Percentiles rank a stretch among this genome's conserved stretches.
phyloP scores from a whole-genome alignment of 768 basidiomycete species.

The Mycena filopes region DNA sequence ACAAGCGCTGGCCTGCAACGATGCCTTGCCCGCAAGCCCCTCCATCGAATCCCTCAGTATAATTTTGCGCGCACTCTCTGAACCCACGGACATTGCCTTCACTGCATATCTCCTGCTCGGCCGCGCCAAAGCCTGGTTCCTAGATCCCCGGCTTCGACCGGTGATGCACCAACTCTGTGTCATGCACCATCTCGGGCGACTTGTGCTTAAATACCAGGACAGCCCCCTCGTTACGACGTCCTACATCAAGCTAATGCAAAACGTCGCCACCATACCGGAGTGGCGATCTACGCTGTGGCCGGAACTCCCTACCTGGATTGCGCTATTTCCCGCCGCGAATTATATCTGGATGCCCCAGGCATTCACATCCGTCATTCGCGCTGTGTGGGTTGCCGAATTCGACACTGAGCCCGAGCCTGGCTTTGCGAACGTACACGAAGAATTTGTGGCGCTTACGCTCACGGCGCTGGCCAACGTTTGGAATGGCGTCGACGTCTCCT shows the following conservation, averaged over 20 bases:
- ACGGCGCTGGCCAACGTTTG: too few species aligned
- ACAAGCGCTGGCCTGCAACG: background rate
- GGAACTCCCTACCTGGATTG: background rate
- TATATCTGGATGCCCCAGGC: background rate
- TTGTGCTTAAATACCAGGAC: background rate
- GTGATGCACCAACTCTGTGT: background rate
- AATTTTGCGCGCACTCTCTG: background rate
- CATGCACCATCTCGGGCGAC: background rate
- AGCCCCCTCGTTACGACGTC: too few species aligned
- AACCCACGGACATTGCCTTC: too few species aligned
- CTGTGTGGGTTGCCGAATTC: background rate
- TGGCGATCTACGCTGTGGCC: background rate
- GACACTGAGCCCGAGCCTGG: too few species aligned
- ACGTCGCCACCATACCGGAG: background rate
- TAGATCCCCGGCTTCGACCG: background rate
- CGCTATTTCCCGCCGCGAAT: background rate
- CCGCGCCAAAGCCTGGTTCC: too few species aligned
- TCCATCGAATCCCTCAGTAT: background rate
- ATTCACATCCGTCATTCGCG: background rate
- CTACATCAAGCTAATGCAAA: background rate
- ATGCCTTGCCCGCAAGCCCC: background rate
- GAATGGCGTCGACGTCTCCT: background rate
- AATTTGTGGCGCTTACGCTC: background rate
- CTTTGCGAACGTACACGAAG: background rate
- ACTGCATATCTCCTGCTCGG: too few species aligned